Evolutionary conservation across 2,329 filamentous ascomycete species (phyloP).

Genomic region (Aureobasidium namibiae): DNA sequence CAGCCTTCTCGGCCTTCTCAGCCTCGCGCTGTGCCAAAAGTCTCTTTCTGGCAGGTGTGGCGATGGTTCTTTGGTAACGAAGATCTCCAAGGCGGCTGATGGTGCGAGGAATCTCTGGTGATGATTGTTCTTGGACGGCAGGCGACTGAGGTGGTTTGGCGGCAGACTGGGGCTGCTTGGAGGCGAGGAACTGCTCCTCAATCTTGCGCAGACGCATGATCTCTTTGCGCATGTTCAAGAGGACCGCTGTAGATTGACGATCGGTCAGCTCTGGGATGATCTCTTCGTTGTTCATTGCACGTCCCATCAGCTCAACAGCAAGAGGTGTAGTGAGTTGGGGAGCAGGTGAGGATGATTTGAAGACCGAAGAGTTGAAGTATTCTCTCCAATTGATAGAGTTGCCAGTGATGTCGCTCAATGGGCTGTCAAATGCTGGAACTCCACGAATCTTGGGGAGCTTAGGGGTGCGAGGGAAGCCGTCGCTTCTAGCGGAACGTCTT

Average conservation of each 20-base stretch:
- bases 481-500: not conserved
- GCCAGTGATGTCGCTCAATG: not conserved
- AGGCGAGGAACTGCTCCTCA: not conserved
- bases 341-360: not conserved
- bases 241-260: conserved; percentile 2
- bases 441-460: not conserved
- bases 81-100: not conserved
- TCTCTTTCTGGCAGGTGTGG: not conserved
- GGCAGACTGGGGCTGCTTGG: not conserved
- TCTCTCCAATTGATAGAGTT: not conserved
- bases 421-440: not conserved
- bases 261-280: not conserved
- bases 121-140: not conserved
- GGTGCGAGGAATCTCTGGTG: conserved; percentile 4
- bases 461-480: not conserved
- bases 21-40: not conserved
- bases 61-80: conserved; percentile 2
- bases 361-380: not conserved
- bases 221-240: conserved; percentile 5
- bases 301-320: not conserved
- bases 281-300: not conserved
- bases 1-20: not conserved
- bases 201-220: conserved; percentile 5
- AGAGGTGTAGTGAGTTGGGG: not conserved
- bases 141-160: not conserved